A percentile compares a stretch with the other conserved stretches of the same genome.
phyloP scores from a whole-genome alignment of 1,284 basidiomycete species.

The Flammula alnicola region DNA sequence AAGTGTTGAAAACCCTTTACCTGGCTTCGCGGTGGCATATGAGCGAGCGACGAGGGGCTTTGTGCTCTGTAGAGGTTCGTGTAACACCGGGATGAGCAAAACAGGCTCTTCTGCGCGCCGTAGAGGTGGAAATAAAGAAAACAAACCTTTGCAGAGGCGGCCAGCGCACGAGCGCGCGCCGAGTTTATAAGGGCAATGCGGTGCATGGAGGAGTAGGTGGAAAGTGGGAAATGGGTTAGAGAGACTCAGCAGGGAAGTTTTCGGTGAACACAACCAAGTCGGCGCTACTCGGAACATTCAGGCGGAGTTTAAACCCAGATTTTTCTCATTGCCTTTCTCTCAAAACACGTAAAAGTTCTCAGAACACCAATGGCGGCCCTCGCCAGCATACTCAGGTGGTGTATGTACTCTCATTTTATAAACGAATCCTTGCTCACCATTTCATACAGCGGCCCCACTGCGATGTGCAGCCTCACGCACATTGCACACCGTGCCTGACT shows the following conservation, averaged over 20 bases:
- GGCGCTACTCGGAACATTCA: slow-evolving; percentile 51
- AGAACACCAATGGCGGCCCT: slow-evolving; percentile 28
- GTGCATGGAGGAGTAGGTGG: slow-evolving; percentile 74
- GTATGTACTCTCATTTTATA: slow-evolving; percentile 26
- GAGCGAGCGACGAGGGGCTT: slow-evolving; percentile 70
- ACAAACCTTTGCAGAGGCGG: slow-evolving; percentile 65
- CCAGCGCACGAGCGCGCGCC: slow-evolving; percentile 74
- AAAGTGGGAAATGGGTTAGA: slow-evolving; percentile 44
- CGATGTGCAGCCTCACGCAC: slow-evolving; percentile 24
- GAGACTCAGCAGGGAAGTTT: slow-evolving; percentile 45
- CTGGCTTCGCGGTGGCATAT: slow-evolving; percentile 98
- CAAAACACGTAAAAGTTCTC: slow-evolving; percentile 27
- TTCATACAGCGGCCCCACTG: slow-evolving; percentile 23
- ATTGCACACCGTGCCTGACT: slow-evolving; percentile 40
- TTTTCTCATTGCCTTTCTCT: slow-evolving; percentile 22
- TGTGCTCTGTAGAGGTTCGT: slow-evolving; percentile 46
- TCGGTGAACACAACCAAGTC: slow-evolving; percentile 38
- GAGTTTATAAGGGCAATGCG: slow-evolving; percentile 87
- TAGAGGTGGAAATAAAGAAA: slow-evolving; percentile 23
- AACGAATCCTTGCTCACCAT: slow-evolving; percentile 8
- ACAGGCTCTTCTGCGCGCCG: neutral
- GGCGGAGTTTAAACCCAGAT: slow-evolving; percentile 38
- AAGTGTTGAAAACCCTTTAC: slow-evolving; percentile 52
- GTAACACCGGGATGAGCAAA: slow-evolving; percentile 32
- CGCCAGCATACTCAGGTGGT: slow-evolving; percentile 31